Evolutionary conservation across 2,329 filamentous ascomycete genomes (phyloP).

Genomic region (Fusarium sp.): DNA sequence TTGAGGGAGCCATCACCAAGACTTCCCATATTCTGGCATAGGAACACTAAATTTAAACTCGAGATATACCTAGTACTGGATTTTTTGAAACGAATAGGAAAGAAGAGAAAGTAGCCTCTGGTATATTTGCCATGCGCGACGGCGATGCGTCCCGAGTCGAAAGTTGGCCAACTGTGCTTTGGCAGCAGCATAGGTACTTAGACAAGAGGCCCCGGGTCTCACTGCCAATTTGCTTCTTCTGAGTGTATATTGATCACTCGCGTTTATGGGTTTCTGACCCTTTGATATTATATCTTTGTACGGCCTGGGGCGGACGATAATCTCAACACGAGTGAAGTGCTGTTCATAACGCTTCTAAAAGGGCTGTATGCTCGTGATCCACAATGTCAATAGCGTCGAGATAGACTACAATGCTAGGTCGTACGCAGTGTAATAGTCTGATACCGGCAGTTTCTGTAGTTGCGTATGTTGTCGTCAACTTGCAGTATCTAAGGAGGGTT

Average conservation of each 20-base stretch:
- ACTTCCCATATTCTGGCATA: neutral
- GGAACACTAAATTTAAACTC: neutral
- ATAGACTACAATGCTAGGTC: neutral
- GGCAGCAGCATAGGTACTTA: neutral
- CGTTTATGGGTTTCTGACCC: neutral
- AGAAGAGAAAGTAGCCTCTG: neutral
- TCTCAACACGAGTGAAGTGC: neutral
- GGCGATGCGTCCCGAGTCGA: neutral
- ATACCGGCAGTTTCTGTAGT: neutral
- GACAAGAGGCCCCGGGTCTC: neutral
- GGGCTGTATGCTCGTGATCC: neutral
- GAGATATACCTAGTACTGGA: neutral
- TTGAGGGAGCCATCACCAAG: neutral
- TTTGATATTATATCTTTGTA: neutral
- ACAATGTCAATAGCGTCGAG: neutral
- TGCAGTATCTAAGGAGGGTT: neutral
- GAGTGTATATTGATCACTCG: no score
- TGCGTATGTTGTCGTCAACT: neutral
- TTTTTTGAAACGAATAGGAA: neutral
- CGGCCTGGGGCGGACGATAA: neutral
- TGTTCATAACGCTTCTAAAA: neutral
- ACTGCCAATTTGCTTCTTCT: neutral
- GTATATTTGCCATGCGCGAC: neutral
- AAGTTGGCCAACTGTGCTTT: neutral
- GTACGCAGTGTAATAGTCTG: neutral